phyloP scores from a whole-genome alignment of 305 asterid genomes.

The Fraxinus dipetala region DNA sequence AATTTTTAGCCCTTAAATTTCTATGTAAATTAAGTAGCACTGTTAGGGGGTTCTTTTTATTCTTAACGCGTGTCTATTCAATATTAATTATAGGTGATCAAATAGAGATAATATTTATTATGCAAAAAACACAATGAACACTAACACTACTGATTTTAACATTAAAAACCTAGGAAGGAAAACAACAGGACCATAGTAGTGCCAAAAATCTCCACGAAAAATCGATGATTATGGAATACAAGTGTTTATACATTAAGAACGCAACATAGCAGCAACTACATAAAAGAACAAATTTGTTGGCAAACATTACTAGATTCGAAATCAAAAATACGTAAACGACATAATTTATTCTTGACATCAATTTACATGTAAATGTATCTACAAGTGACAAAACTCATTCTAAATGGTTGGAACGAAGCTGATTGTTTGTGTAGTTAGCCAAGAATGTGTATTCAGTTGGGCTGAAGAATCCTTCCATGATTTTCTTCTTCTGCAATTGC shows the following conservation, averaged over 20 bases:
- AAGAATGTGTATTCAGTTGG: slow-evolving; percentile 53
- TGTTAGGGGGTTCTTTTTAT: neutral
- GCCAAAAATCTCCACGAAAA: neutral
- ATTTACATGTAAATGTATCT: neutral
- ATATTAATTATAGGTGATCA: neutral
- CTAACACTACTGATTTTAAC: neutral
- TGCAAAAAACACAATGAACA: neutral
- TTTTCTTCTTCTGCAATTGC: slow-evolving; percentile 63
- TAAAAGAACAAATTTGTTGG: neutral
- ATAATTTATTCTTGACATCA: neutral
- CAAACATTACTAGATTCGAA: neutral
- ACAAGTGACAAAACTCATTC: neutral
- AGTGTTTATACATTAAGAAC: neutral
- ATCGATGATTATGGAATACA: neutral
- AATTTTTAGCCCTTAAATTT: too few species aligned
- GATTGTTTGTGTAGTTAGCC: slow-evolving; percentile 18
- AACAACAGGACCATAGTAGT: neutral
- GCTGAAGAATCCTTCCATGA: slow-evolving; percentile 77
- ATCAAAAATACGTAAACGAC: neutral
- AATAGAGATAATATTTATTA: neutral
- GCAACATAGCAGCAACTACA: neutral
- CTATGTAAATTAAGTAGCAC: too few species aligned
- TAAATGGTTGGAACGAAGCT: neutral
- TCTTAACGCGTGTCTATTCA: neutral
- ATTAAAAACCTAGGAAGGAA: neutral